phyloP scores from a whole-genome alignment of 768 basidiomycete species.

The Dioszegia hungarica region DNA sequence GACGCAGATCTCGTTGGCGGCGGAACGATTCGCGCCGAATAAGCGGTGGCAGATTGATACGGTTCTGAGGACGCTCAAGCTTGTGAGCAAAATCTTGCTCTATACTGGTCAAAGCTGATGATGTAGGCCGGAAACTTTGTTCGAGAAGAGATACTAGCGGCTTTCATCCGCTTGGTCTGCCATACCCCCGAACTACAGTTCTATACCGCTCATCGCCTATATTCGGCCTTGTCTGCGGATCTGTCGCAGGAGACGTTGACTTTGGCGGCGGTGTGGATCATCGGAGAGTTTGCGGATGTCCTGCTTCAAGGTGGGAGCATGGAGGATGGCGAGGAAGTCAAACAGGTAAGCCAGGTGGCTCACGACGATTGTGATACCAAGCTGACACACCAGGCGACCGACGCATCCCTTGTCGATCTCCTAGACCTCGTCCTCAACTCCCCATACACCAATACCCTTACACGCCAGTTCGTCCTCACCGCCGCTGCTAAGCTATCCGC shows the following conservation, averaged over 20 bases:
- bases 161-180: conserved; percentile 90
- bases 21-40: conserved; percentile 93
- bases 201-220: conserved; percentile 88
- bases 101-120: neutral
- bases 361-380: neutral
- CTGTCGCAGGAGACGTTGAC: conserved; percentile 96
- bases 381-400: conserved; percentile 58
- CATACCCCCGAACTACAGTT: conserved; percentile 95
- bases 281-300: conserved; percentile 93
- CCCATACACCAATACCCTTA: conserved; percentile 85
- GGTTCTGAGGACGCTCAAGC: conserved; percentile 80
- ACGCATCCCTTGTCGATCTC: conserved; percentile 79
- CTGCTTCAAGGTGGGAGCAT: conserved; percentile 79
- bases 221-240: conserved; percentile 77
- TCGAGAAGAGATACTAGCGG: conserved; percentile 87
- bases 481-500: conserved; percentile 85
- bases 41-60: conserved; percentile 99
- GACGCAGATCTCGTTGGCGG: conserved; percentile 91
- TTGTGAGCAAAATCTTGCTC: conserved; percentile 56
- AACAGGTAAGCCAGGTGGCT: conserved; percentile 54
- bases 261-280: conserved; percentile 84
- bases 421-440: conserved; percentile 82
- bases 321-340: conserved; percentile 62
- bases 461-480: conserved; percentile 85
- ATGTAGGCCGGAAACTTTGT: conserved; percentile 93